Evolutionary conservation across 148 eudicot species (phyloP).

Genomic region (Vaccinium vitisidaea): DNA sequence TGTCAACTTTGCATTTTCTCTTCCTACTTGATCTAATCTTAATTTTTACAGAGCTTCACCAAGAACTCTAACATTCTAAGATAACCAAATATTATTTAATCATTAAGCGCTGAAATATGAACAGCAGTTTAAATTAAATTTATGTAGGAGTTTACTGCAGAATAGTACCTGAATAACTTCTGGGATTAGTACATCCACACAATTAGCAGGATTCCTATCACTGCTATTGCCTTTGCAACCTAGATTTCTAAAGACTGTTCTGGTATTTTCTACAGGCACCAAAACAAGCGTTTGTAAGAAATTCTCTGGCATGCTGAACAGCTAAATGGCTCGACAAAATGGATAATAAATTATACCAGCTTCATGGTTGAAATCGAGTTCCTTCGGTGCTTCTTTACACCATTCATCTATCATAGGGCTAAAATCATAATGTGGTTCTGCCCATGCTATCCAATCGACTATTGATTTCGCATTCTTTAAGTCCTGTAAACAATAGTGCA

Average conservation of each 20-base stretch:
- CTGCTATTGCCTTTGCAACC: slow-evolving; percentile 55
- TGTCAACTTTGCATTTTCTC: slow-evolving; percentile 5
- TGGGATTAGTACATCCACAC: slow-evolving; percentile 79
- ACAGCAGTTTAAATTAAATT: slow-evolving; percentile 7
- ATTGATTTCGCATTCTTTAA: slow-evolving; percentile 91
- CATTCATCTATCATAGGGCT: slow-evolving; percentile 98
- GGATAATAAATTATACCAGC: slow-evolving; percentile 56
- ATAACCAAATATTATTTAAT: neutral
- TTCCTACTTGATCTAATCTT: neutral
- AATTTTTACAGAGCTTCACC: neutral
- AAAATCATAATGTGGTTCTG: slow-evolving; percentile 95
- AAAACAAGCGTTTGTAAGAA: slow-evolving; percentile 20
- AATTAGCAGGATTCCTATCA: slow-evolving; percentile 38
- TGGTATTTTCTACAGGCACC: slow-evolving; percentile 76
- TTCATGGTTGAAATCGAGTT: slow-evolving; percentile 88
- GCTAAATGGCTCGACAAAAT: slow-evolving; percentile 7
- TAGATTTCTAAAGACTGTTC: slow-evolving; percentile 77
- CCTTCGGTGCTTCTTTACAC: slow-evolving; percentile 97
- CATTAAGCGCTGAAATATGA: neutral
- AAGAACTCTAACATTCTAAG: neutral
- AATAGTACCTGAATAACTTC: slow-evolving; percentile 82
- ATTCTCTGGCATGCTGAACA: neutral
- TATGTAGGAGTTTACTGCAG: slow-evolving; percentile 1
- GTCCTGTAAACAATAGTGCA: slow-evolving; percentile 47
- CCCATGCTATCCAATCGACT: slow-evolving; percentile 99